phyloP scores from a whole-genome alignment of 331 rosid species.

The Cydonia oblonga region DNA sequence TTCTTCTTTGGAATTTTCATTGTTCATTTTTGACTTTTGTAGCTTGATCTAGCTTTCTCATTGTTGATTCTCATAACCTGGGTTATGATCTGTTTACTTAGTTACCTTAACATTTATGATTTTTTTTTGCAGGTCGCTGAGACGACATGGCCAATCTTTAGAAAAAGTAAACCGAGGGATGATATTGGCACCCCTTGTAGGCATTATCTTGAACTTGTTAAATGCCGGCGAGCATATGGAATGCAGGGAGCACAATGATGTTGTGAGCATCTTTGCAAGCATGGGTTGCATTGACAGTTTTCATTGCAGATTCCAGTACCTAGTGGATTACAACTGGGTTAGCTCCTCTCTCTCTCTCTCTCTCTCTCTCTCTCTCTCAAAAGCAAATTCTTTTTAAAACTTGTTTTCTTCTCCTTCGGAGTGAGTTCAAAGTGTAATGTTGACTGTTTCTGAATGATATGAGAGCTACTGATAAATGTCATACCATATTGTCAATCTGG shows the following conservation, averaged over 20 bases:
- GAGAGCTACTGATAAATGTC: background rate
- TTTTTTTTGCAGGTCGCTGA: constrained; percentile 49
- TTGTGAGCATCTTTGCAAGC: constrained; percentile 74
- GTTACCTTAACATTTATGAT: background rate
- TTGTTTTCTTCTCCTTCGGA: background rate
- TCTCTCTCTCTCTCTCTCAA: background rate
- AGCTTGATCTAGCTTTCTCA: background rate
- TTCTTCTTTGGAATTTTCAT: background rate
- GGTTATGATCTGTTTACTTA: background rate
- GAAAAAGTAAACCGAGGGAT: constrained; percentile 84
- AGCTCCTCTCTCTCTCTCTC: constrained; percentile 25
- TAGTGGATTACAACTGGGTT: constrained; percentile 89
- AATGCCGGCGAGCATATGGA: constrained; percentile 52
- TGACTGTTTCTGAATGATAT: background rate
- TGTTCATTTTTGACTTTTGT: background rate
- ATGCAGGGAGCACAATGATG: constrained; percentile 47
- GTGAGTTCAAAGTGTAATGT: background rate
- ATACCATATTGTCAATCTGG: background rate
- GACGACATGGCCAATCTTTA: constrained; percentile 63
- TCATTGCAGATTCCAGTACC: constrained; percentile 68
- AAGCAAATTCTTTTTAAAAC: background rate
- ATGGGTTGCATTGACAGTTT: constrained; percentile 78
- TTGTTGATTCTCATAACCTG: background rate
- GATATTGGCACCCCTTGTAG: constrained; percentile 84
- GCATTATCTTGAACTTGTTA: constrained; percentile 76